Conservation (phyloP, 805 yeast species). For the Wickerhamiella occidentalis region DNA sequence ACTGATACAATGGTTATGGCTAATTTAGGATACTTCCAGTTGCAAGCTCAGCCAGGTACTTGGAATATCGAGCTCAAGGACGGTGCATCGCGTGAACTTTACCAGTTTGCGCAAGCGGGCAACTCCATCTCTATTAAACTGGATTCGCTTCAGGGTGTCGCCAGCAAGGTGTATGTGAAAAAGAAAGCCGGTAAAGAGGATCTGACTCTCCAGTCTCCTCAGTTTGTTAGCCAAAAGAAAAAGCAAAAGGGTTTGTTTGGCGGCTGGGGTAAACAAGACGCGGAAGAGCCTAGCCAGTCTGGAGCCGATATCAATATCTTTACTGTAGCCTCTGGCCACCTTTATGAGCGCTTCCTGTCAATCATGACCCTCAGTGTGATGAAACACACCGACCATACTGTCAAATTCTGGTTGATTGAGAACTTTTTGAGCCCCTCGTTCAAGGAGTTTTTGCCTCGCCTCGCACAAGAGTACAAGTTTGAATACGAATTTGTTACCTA, state of each 20-base stretch:
- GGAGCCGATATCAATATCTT: constrained; percentile 66
- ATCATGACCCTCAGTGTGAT: constrained; percentile 75
- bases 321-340: constrained; percentile 70
- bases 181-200: constrained; percentile 29
- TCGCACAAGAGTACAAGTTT: constrained; percentile 50
- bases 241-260: neutral
- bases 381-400: constrained; percentile 48
- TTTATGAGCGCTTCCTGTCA: constrained; percentile 59
- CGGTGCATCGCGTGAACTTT: constrained; percentile 35
- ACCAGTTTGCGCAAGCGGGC: constrained; percentile 23
- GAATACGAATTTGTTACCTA: constrained; percentile 69
- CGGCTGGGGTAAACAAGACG: neutral
- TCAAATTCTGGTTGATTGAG: constrained; percentile 80
- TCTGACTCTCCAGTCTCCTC: constrained; percentile 14
- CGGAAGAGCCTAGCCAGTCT: constrained; percentile 6
- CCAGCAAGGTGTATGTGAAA: neutral
- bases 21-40: constrained; percentile 72
- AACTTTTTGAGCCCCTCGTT: constrained; percentile 66
- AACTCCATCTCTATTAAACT: constrained; percentile 5
- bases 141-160: neutral
- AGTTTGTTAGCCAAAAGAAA: constrained; percentile 4
- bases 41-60: constrained; percentile 59
- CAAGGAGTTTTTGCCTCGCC: constrained; percentile 42
- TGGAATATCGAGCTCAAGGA: constrained; percentile 43
- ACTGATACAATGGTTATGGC: constrained; percentile 61